These are phyloP conservation scores for Hapsidospora chrysogenum DNA, from an alignment of 495 filamentous ascomycete genomes.

Conservation along the genomic window DNA sequence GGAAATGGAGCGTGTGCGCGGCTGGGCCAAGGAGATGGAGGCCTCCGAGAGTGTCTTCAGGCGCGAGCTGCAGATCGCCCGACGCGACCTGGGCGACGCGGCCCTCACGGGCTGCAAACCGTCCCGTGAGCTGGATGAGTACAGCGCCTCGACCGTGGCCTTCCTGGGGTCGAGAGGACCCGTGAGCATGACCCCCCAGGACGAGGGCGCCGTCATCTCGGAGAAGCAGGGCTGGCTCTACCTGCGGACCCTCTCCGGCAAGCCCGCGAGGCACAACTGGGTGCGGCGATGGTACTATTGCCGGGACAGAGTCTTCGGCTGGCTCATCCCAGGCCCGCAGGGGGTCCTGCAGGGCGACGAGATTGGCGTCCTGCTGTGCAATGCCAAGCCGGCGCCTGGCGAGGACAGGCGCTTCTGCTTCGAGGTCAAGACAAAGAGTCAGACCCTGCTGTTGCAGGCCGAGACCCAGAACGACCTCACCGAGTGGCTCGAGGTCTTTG, in stretches of 20 bases:
- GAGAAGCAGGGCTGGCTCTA: slow-evolving; percentile 97
- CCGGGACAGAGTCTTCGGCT: slow-evolving; percentile 89
- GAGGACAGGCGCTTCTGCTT: slow-evolving; percentile 95
- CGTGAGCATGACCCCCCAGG: slow-evolving; percentile 32
- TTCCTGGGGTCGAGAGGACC: slow-evolving; percentile 60
- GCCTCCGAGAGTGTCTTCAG: slow-evolving; percentile 59
- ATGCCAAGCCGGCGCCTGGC: slow-evolving; percentile 72
- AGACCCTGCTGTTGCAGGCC: slow-evolving; percentile 74
- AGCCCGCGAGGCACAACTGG: slow-evolving; percentile 78
- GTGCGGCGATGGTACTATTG: slow-evolving; percentile 88
- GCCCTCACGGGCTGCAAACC: slow-evolving; percentile 55
- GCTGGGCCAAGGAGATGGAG: slow-evolving; percentile 91
- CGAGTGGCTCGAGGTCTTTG: slow-evolving; percentile 85
- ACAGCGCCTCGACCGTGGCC: slow-evolving; percentile 71
- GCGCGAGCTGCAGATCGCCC: slow-evolving; percentile 58
- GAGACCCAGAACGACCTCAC: slow-evolving; percentile 80
- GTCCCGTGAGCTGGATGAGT: slow-evolving; percentile 84
- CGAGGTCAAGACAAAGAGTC: slow-evolving; percentile 96
- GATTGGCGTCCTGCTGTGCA: slow-evolving; percentile 88
- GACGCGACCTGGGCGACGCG: slow-evolving; percentile 68
- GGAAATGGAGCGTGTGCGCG: slow-evolving; percentile 80
- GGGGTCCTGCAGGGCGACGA: slow-evolving; percentile 92
- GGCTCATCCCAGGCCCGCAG: slow-evolving; percentile 72
- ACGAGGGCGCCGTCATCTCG: slow-evolving; percentile 22
- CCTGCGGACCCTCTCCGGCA: slow-evolving; percentile 64